Percentiles rank a stretch among this genome's conserved stretches.
phyloP scores from a whole-genome alignment of 1,139 yeast species.

The Suhomyces wounanorum region DNA sequence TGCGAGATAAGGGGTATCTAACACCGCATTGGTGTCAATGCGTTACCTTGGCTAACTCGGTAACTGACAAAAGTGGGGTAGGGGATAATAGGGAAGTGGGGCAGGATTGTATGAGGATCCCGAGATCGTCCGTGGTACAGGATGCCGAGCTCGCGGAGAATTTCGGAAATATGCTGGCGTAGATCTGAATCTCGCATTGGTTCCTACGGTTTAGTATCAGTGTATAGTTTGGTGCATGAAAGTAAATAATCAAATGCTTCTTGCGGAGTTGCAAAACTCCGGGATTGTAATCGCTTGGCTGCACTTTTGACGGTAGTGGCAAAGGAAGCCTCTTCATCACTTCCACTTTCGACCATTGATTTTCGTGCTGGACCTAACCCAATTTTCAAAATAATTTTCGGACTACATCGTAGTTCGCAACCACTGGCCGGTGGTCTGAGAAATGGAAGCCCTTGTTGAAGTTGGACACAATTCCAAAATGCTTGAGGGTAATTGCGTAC shows the following conservation, averaged over 20 bases:
- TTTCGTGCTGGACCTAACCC: too few species aligned
- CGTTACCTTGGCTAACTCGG: too few species aligned
- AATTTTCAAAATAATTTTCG: conserved; percentile 8
- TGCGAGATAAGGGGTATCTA: too few species aligned
- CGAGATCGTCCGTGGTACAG: neutral
- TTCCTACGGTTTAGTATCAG: neutral
- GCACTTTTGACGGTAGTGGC: neutral
- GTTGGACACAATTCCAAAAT: conserved; percentile 23
- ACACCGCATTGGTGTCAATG: too few species aligned
- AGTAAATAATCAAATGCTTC: neutral
- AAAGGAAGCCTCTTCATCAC: neutral
- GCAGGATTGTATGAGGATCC: neutral
- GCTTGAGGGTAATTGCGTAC: conserved; percentile 16
- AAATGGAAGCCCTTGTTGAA: conserved; percentile 19
- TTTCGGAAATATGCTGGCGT: neutral
- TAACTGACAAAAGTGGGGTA: neutral
- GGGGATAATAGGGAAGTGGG: neutral
- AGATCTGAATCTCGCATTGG: neutral
- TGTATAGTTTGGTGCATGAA: neutral
- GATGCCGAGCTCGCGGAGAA: neutral
- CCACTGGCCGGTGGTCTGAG: conserved; percentile 29
- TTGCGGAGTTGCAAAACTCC: neutral
- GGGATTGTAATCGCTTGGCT: neutral
- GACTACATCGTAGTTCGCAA: conserved; percentile 21
- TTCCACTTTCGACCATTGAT: too few species aligned